Evolutionary conservation across 768 basidiomycete genomes (phyloP).

Genomic region (Tulasnella calospora): DNA sequence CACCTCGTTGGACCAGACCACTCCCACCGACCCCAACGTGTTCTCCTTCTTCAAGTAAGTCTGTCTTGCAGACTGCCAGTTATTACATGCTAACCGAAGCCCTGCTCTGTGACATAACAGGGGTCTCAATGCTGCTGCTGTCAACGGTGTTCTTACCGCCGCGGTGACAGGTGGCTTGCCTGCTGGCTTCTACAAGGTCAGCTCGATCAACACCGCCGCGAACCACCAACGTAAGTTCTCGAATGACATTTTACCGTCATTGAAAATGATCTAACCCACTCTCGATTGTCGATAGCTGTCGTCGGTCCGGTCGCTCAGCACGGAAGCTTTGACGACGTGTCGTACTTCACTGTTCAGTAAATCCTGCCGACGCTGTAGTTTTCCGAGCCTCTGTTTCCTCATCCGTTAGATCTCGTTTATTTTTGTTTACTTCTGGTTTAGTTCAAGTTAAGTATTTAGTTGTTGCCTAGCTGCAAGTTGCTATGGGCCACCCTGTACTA

Average conservation of each 20-base stretch:
- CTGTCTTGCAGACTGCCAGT: constrained; percentile 15
- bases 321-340: constrained; percentile 53
- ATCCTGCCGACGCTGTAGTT: not conserved
- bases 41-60: constrained; percentile 54
- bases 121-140: constrained; percentile 45
- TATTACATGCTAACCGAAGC: not conserved
- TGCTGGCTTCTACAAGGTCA: constrained; percentile 54
- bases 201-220: constrained; percentile 51
- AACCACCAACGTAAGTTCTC: constrained; percentile 49
- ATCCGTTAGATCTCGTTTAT: not conserved
- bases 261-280: too few species aligned
- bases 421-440: not conserved
- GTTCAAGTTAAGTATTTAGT: constrained; percentile 2
- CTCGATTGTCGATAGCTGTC: constrained; percentile 33
- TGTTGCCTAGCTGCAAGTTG: not conserved
- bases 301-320: constrained; percentile 58
- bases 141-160: constrained; percentile 47
- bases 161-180: constrained; percentile 53
- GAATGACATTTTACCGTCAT: not conserved
- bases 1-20: constrained; percentile 43
- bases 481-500: not conserved
- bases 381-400: not conserved
- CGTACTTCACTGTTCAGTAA: constrained; percentile 40
- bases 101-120: constrained; percentile 28
- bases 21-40: constrained; percentile 46